phyloP scores from a whole-genome alignment of 1,139 yeast genomes.

The Hanseniaspora sp. region DNA sequence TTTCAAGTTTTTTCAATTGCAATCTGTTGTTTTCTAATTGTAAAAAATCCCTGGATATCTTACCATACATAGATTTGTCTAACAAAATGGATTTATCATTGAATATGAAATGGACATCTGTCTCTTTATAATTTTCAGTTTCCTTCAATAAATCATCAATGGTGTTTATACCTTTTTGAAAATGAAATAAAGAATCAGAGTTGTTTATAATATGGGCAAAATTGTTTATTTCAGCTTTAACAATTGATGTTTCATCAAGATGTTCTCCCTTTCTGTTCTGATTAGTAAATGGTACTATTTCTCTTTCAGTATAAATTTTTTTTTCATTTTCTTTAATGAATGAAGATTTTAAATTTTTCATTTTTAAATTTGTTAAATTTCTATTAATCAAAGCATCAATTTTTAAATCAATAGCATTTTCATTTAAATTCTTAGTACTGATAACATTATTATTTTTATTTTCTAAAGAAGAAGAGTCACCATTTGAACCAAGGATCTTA shows the following conservation, averaged over 20 bases:
- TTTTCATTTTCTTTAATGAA: background rate
- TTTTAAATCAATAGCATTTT: background rate
- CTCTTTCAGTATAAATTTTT: background rate
- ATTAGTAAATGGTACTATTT: background rate
- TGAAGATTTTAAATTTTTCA: background rate
- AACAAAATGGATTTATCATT: conserved; percentile 32
- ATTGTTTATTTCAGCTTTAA: background rate
- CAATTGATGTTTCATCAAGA: background rate
- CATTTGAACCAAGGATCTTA: conserved; percentile 1
- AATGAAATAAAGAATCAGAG: conserved; percentile 2
- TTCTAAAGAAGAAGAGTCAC: background rate
- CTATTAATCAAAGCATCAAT: background rate
- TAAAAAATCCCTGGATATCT: conserved; percentile 46
- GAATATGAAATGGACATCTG: conserved; percentile 9
- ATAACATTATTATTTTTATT: background rate
- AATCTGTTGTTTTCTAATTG: conserved; percentile 65
- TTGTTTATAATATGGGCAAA: background rate
- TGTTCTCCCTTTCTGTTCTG: background rate
- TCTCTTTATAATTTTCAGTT: background rate
- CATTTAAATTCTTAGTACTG: background rate
- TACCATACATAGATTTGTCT: conserved; percentile 47
- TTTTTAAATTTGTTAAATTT: background rate
- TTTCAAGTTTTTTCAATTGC: conserved; percentile 49
- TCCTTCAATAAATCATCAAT: background rate
- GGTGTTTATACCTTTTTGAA: background rate